A percentile compares a stretch with the other conserved stretches of the same genome.
phyloP scores from a whole-genome alignment of 176 grass and related monocot genomes.

The Aegilops sharonensis region DNA sequence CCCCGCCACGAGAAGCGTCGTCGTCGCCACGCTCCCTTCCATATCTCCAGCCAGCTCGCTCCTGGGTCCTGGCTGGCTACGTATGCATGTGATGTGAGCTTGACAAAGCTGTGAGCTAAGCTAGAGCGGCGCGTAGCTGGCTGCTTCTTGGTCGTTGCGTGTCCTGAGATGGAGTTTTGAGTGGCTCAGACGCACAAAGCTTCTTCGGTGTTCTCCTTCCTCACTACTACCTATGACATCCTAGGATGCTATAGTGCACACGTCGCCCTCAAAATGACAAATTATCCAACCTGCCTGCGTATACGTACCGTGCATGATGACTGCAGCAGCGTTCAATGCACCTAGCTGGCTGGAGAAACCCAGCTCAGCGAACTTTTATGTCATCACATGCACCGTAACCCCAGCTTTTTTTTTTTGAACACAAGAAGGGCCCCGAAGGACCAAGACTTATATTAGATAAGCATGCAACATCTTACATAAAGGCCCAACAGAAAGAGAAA shows the following conservation, averaged over 20 bases:
- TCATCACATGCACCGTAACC: not conserved
- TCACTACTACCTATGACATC: no score
- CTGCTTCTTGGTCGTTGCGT: no score
- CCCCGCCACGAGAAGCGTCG: conserved; percentile 3
- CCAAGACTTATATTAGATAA: no score
- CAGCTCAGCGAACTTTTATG: not conserved
- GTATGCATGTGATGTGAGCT: not conserved
- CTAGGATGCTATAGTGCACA: not conserved
- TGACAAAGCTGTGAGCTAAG: no score
- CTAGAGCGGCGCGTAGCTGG: not conserved
- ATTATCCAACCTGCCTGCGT: not conserved
- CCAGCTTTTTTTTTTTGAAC: not conserved
- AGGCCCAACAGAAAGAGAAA: no score
- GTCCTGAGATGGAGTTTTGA: no score
- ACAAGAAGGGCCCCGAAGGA: no score
- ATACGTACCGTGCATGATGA: not conserved
- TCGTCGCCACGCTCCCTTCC: not conserved
- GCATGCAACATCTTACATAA: no score
- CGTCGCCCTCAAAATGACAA: not conserved
- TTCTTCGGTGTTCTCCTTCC: no score
- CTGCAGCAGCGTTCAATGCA: conserved; percentile 18
- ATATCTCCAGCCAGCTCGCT: not conserved
- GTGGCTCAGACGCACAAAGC: no score
- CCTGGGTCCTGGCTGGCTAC: not conserved
- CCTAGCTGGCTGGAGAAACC: not conserved